A percentile compares a stretch with the other conserved stretches of the same genome.
Evolutionary conservation across 768 basidiomycete species (phyloP).

Genomic region (Leccinum pellstonianum): DNA sequence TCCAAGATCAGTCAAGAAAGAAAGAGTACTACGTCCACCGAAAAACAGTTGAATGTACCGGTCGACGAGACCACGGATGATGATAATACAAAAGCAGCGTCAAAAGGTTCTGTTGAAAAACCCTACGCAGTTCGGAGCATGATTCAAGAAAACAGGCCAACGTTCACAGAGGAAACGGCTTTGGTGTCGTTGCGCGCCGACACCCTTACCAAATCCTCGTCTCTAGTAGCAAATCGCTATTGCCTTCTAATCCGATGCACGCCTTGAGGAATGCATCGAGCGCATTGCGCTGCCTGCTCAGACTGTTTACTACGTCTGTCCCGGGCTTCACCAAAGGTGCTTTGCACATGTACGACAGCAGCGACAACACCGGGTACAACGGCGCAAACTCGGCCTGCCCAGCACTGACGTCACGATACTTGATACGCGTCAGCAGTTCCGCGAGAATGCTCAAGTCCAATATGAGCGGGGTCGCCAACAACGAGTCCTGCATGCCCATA

Average conservation of each 20-base stretch:
- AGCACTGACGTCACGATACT: conserved; percentile 65
- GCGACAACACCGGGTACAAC: conserved; percentile 87
- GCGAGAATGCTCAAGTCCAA: conserved; percentile 91
- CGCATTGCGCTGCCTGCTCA: conserved; percentile 92
- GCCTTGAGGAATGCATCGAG: conserved; percentile 94
- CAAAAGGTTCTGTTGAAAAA: neutral
- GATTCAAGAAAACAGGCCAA: neutral
- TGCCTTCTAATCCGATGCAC: conserved; percentile 83
- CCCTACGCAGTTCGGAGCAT: neutral
- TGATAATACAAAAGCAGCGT: neutral
- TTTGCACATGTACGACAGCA: conserved; percentile 97
- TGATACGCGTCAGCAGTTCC: conserved; percentile 89
- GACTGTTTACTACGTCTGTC: conserved; percentile 91
- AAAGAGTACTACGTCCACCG: neutral
- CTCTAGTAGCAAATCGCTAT: conserved; percentile 81
- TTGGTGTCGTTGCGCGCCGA: neutral
- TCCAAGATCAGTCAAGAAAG: neutral
- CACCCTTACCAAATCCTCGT: conserved; percentile 81
- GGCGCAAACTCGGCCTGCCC: conserved; percentile 67
- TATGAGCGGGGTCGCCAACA: conserved; percentile 94
- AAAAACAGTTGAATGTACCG: neutral
- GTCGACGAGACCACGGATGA: neutral
- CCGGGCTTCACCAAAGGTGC: conserved; percentile 95
- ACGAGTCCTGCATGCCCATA: conserved; percentile 63
- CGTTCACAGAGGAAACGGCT: neutral